Evolutionary conservation across 2,329 filamentous ascomycete genomes (phyloP), one percentile per base, ranked within the genome.

Genomic region (Aspergillus terreus): DNA sequence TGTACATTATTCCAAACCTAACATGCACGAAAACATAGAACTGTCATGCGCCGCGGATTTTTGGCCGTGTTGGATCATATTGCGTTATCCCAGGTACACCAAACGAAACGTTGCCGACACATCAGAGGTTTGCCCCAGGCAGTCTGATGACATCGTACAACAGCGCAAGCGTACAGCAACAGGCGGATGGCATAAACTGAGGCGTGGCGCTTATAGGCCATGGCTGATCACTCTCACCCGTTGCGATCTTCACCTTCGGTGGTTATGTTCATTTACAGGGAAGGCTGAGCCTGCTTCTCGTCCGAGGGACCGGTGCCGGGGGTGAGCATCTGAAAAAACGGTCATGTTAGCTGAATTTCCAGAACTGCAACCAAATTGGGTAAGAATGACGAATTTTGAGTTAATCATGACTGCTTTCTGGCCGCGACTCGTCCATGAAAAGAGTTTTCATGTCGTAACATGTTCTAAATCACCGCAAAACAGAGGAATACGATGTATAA

Each of bases 311-410:
- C 54, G 33, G 57, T 54, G 43, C 72, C 72, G 40, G 72, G 72
- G 25, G 72, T 70, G 59, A 75, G 71, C 70, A 75, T 73, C 72
- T 75, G 32, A 15, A 19, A 33, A 19, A 23, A 36, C 14, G 23
- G 23, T 6, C 49, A 15, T 38, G 12, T 67, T 30, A 67, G 63
- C 43, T 15, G 25, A 17, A 33, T 30, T 36, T n/a, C 23, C 25
- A 11, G 6, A 7, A 6, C 10, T 12, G 23, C n/a, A 12, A 15
- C 14, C 14, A 6, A 47, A 25, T 6, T 12, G n/a, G 9, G 7
- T 7, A 38, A 17, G 25, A 11, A 47, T 4, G 12, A 23, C 11
- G 15, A 12, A 10, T 14, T 36, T 10, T 6, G 38, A 33, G 36
- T 30, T 2, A 25, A 19, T 17, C 15, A 15, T 47, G 14, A 23